These are phyloP conservation scores for Phytophthora constricta DNA, from an alignment of 352 stramenopile species.

Conservation along the genomic window DNA sequence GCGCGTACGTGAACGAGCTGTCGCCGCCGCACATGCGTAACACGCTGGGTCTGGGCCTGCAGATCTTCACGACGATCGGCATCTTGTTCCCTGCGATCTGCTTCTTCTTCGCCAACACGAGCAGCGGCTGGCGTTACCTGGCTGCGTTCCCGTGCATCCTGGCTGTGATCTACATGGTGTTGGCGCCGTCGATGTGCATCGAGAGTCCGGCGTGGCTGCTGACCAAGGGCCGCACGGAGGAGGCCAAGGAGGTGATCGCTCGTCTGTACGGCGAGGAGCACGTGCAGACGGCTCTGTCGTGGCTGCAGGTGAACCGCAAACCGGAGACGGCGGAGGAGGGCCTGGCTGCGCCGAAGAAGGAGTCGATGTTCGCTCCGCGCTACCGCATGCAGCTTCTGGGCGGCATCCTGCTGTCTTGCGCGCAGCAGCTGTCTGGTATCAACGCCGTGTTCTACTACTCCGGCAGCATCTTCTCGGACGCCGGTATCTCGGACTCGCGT, in stretches of 20 bases:
- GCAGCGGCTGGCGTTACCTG: conserved; percentile 19
- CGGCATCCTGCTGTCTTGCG: conserved; percentile 27
- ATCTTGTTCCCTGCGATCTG: conserved; percentile 40
- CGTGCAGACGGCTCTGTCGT: conserved; percentile 11
- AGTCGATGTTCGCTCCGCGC: conserved; percentile 35
- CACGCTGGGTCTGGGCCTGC: conserved; percentile 29
- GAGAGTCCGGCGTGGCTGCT: conserved; percentile 26
- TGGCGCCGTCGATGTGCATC: conserved; percentile 42
- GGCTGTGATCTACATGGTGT: conserved; percentile 40
- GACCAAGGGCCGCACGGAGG: conserved; percentile 38
- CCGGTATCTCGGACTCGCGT: conserved; percentile 2
- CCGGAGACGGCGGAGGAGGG: neutral
- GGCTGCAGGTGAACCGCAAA: neutral
- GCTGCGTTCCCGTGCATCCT: conserved; percentile 45
- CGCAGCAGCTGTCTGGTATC: conserved; percentile 55
- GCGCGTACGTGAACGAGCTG: conserved; percentile 25
- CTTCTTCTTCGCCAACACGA: conserved; percentile 25
- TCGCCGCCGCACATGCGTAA: conserved; percentile 15
- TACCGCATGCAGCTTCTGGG: conserved; percentile 41
- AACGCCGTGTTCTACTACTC: conserved; percentile 46
- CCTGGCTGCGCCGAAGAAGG: neutral
- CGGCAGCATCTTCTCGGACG: neutral
- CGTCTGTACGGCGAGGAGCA: conserved; percentile 29
- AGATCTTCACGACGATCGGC: conserved; percentile 50
- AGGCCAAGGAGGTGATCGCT: conserved; percentile 27